Percentiles rank a stretch among this genome's conserved stretches.
Conservation (phyloP, 176 grass and related monocot genomes). For the Bromus sterilis region DNA sequence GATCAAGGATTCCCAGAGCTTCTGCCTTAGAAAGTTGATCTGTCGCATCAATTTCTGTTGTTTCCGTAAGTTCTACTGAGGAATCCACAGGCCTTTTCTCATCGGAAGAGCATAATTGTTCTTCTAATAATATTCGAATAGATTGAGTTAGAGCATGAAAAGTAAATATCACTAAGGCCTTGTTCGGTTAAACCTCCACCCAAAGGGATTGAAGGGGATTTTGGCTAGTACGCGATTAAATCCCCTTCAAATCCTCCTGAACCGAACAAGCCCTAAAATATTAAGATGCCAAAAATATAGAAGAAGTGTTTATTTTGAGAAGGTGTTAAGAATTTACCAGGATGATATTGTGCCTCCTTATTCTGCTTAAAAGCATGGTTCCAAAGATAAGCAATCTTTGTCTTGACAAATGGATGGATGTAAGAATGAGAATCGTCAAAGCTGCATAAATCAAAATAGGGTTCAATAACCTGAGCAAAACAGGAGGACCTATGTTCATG, state of each 20-base stretch:
- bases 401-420: slow-evolving; percentile 79
- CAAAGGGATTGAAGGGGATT: no score
- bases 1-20: slow-evolving; percentile 54
- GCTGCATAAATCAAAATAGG: slow-evolving; percentile 36
- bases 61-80: neutral
- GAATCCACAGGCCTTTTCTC: slow-evolving; percentile 15
- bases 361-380: slow-evolving; percentile 40
- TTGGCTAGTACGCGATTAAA: no score
- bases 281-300: neutral
- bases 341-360: slow-evolving; percentile 12
- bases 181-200: no score
- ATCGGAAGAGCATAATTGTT: slow-evolving; percentile 2
- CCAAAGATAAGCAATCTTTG: slow-evolving; percentile 49
- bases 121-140: slow-evolving; percentile 16
- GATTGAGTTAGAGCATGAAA: neutral
- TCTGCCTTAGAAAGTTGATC: slow-evolving; percentile 51
- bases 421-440: slow-evolving; percentile 56
- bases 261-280: no score
- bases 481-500: neutral
- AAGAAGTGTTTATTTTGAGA: neutral
- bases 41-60: slow-evolving; percentile 26
- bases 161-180: neutral
- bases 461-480: neutral
- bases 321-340: slow-evolving; percentile 49
- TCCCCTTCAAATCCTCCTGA: no score